phyloP scores from a whole-genome alignment of 2,329 filamentous ascomycete genomes.

The Rhytidhysteron rufulum region DNA sequence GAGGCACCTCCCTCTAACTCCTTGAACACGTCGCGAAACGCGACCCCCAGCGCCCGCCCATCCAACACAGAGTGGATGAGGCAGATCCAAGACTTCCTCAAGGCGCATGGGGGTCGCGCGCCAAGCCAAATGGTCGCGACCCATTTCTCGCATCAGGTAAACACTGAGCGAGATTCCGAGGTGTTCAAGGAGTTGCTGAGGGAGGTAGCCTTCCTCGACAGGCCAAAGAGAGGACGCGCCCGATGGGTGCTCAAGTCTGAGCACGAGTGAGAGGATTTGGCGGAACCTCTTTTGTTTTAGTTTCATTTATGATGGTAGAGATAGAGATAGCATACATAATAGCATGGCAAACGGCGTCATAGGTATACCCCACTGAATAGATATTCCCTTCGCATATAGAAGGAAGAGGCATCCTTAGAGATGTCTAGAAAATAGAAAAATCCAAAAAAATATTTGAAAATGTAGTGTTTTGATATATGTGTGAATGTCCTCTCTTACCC shows the following conservation, averaged over 20 bases:
- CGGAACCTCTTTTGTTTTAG: too few species aligned
- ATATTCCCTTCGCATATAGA: too few species aligned
- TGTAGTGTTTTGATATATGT: too few species aligned
- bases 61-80: slow-evolving; percentile 38
- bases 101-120: slow-evolving; percentile 70
- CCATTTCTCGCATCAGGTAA: slow-evolving; percentile 81
- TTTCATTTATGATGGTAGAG: too few species aligned
- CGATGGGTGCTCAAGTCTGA: slow-evolving; percentile 60
- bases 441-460: too few species aligned
- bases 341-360: too few species aligned
- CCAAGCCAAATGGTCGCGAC: slow-evolving; percentile 83
- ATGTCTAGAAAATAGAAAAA: too few species aligned
- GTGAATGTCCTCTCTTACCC: too few species aligned
- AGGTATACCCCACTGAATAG: too few species aligned
- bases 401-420: too few species aligned
- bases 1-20: slow-evolving; percentile 19
- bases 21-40: slow-evolving; percentile 24
- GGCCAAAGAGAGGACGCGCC: slow-evolving; percentile 38
- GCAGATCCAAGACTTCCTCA: slow-evolving; percentile 72
- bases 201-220: slow-evolving; percentile 68
- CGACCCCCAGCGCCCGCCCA: slow-evolving; percentile 5
- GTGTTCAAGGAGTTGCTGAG: slow-evolving; percentile 82
- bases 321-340: too few species aligned
- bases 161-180: slow-evolving; percentile 60
- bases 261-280: too few species aligned